Evolutionary conservation across 768 basidiomycete species (phyloP).

Genomic region (Suillus variegatus): DNA sequence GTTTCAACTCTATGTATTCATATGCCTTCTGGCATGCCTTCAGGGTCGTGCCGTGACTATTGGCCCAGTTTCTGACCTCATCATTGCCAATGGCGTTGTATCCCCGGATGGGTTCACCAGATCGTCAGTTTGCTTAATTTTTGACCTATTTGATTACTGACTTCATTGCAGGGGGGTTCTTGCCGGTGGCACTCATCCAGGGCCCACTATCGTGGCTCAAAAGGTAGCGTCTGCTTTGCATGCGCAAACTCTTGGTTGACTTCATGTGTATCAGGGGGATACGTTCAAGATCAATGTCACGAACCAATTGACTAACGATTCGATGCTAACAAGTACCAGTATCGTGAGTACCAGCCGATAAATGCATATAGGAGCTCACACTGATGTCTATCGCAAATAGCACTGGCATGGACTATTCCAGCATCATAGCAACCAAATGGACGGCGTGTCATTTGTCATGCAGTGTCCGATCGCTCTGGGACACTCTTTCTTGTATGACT

Average conservation of each 20-base stretch:
- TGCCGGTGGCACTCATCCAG: not conserved
- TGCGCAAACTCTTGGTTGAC: not conserved
- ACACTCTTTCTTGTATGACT: not conserved
- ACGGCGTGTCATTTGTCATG: not conserved
- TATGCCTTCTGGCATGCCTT: not conserved
- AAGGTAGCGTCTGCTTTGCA: not conserved
- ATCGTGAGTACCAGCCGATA: not conserved
- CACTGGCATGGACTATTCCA: not conserved
- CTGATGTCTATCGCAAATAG: not conserved
- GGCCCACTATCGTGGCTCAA: not conserved
- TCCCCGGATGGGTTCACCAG: not conserved
- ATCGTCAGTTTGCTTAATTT: not conserved
- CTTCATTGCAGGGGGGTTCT: not conserved
- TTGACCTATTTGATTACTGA: not conserved
- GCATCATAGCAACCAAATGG: not conserved
- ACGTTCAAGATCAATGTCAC: not conserved
- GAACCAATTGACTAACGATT: not conserved
- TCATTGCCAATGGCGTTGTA: not conserved
- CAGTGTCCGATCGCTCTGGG: not conserved
- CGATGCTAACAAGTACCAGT: not conserved
- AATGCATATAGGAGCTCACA: not conserved
- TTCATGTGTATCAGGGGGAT: not conserved
- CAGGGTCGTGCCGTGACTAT: not conserved
- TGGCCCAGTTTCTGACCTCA: not conserved
- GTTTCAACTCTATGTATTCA: not conserved